Percentiles rank a stretch among this genome's conserved stretches.
Evolutionary conservation across 495 filamentous ascomycete genomes (phyloP).

Genomic region (Physcia stellaris): DNA sequence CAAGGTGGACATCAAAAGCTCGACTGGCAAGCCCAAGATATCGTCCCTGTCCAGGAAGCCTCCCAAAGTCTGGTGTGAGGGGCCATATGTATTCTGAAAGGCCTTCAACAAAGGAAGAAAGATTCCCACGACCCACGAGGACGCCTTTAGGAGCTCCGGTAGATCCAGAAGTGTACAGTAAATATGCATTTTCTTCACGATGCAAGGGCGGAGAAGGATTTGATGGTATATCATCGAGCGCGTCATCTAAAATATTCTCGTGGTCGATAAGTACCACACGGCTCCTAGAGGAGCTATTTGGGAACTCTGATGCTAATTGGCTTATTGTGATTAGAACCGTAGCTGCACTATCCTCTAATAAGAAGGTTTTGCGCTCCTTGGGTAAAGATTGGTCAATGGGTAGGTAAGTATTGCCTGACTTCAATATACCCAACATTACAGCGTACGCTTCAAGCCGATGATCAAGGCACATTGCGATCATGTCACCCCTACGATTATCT

Average conservation of each 20-base stretch:
- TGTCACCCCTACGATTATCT: constrained; percentile 19
- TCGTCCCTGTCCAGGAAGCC: constrained; percentile 21
- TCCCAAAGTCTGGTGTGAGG: constrained; percentile 15
- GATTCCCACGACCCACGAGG: constrained; percentile 26
- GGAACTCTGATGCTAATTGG: constrained; percentile 13
- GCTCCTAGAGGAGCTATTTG: constrained; percentile 14
- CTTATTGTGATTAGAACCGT: constrained; percentile 21
- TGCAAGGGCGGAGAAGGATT: neutral
- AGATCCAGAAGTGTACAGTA: constrained; percentile 35
- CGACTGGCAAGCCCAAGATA: constrained; percentile 23
- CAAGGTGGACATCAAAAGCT: constrained; percentile 25
- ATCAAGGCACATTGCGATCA: constrained; percentile 31
- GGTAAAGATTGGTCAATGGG: constrained; percentile 40
- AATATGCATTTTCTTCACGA: constrained; percentile 21
- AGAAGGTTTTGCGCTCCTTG: constrained; percentile 29
- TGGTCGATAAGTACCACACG: constrained; percentile 23
- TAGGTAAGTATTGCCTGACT: constrained; percentile 62
- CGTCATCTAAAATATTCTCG: constrained; percentile 8
- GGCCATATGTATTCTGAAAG: constrained; percentile 19
- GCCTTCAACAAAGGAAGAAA: constrained; percentile 31
- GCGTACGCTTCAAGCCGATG: constrained; percentile 30
- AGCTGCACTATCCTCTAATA: constrained; percentile 25
- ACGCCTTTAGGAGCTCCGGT: constrained; percentile 35
- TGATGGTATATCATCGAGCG: neutral
- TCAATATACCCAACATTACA: constrained; percentile 30